phyloP scores from a whole-genome alignment of 192 early-diverging fungal genomes.

The Fimicolochytrium jonesii region DNA sequence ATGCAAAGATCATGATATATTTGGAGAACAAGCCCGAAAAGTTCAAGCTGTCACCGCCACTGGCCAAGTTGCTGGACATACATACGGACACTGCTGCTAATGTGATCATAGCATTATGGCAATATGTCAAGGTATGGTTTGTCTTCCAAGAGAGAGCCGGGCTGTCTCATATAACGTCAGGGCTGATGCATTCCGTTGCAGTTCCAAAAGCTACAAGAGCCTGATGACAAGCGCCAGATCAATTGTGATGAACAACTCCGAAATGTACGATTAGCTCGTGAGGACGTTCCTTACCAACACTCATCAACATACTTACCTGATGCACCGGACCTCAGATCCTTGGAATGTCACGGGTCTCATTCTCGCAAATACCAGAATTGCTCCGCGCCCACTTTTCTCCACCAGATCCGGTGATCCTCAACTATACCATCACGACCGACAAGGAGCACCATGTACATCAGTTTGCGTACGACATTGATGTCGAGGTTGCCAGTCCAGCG shows the following conservation, averaged over 20 bases:
- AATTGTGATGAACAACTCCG: constrained; percentile 74
- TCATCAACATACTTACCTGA: neutral
- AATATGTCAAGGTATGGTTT: constrained; percentile 81
- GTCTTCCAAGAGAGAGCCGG: neutral
- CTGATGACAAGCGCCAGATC: constrained; percentile 82
- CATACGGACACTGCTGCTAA: constrained; percentile 66
- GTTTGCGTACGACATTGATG: constrained; percentile 80
- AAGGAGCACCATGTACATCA: constrained; percentile 68
- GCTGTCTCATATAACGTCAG: neutral
- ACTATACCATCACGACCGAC: constrained; percentile 84
- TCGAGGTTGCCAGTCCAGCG: constrained; percentile 88
- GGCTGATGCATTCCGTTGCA: constrained; percentile 21
- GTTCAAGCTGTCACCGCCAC: constrained; percentile 69
- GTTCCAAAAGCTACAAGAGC: constrained; percentile 84
- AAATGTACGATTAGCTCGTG: constrained; percentile 61
- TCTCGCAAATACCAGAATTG: constrained; percentile 79
- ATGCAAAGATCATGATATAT: constrained; percentile 72
- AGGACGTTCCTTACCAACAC: neutral
- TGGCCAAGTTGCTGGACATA: constrained; percentile 75
- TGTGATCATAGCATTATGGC: constrained; percentile 87
- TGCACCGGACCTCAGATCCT: constrained; percentile 51
- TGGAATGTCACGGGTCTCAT: constrained; percentile 60
- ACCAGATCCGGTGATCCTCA: constrained; percentile 81
- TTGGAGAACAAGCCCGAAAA: constrained; percentile 70
- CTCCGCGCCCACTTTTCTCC: constrained; percentile 69